Evolutionary conservation across 1,284 basidiomycete genomes (phyloP).

Genomic region (Cryptococcus floricola): DNA sequence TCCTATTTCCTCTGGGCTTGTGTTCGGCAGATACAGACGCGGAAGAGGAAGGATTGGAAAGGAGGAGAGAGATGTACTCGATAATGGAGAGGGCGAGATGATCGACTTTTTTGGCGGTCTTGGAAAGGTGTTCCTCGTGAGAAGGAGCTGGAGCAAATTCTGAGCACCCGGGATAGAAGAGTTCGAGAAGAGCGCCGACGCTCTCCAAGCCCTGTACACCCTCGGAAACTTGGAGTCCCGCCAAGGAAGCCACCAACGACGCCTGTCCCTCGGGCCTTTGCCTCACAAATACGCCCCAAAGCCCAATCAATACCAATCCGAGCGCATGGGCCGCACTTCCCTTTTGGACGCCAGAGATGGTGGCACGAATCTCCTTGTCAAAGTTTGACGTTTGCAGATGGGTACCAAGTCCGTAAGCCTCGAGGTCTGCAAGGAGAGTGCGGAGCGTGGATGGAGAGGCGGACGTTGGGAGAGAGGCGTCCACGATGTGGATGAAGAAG

Average conservation of each 20-base stretch:
- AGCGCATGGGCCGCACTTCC: constrained; percentile 42
- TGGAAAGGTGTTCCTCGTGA: constrained; percentile 6
- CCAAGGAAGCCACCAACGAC: constrained; percentile 41
- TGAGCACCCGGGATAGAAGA: constrained; percentile 38
- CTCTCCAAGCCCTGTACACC: constrained; percentile 25
- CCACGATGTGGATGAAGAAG: constrained; percentile 43
- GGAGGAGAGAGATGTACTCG: constrained; percentile 41
- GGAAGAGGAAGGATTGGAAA: constrained; percentile 15
- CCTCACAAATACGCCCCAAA: constrained; percentile 45
- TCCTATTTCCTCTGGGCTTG: background rate
- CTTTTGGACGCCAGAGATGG: constrained; percentile 32
- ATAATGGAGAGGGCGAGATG: constrained; percentile 45
- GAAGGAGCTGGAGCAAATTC: background rate
- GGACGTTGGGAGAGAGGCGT: constrained; percentile 23
- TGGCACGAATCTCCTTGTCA: constrained; percentile 39
- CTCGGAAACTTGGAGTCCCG: constrained; percentile 41
- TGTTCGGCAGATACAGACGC: background rate
- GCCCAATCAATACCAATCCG: constrained; percentile 46
- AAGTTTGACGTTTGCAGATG: constrained; percentile 32
- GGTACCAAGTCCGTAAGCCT: constrained; percentile 19
- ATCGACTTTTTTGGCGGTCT: constrained; percentile 41
- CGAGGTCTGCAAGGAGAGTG: constrained; percentile 29
- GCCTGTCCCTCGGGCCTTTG: constrained; percentile 35
- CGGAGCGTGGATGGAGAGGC: constrained; percentile 19
- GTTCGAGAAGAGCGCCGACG: constrained; percentile 40